Evolutionary conservation across 495 filamentous ascomycete genomes (phyloP), one percentile per base, ranked within the genome.

Genomic region (Staphylotrichum tortipilum): DNA sequence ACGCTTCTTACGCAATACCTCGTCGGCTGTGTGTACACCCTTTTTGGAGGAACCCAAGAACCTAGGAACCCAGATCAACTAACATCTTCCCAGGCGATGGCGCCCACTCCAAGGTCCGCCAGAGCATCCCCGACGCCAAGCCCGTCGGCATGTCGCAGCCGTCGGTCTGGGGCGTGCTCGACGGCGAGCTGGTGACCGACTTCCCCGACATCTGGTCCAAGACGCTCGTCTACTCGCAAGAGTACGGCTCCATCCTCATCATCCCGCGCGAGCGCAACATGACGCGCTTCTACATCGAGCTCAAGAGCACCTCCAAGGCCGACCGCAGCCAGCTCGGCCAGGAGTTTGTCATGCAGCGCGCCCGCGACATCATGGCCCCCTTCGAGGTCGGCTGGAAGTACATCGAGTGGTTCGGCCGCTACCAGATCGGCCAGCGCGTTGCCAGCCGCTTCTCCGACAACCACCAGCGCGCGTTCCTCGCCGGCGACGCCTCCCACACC

Each of bases 171-270:
- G 82, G 80, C 34, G 82, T 86, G 15, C 61, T 86, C 19, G 82
- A 86, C 57, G 81, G 80, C 11, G 79, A 83, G 41, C 71, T 84
- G 14, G 69, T 77, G 17, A 85, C 82, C 19, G 70, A 82, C 59
- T 86, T 86, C 56, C 82, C 82, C 7, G 82, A 86, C 57, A 71
- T 86, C 21, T 84, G 81, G 80, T 82, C 77, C 62, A 85, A 84
- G 64, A 78, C 78, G 34, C 63, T 72, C 15, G 74, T 86, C 4
- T 76, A 77, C 38, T 78, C 77, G 17, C 72, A 83, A 48, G 68
- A 75, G 55, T 60, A 69, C 21, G 82, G 82, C 12, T 82, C 82
- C 1, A 78, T 85, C 47, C 69, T 86, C 21, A 81, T 81, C 61
- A 80, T 86, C 50, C 82, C 82, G 2, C 77, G 82, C 35, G 82